Conservation (phyloP, 2,329 filamentous ascomycete species). For the Aspergillus arachidicola region DNA sequence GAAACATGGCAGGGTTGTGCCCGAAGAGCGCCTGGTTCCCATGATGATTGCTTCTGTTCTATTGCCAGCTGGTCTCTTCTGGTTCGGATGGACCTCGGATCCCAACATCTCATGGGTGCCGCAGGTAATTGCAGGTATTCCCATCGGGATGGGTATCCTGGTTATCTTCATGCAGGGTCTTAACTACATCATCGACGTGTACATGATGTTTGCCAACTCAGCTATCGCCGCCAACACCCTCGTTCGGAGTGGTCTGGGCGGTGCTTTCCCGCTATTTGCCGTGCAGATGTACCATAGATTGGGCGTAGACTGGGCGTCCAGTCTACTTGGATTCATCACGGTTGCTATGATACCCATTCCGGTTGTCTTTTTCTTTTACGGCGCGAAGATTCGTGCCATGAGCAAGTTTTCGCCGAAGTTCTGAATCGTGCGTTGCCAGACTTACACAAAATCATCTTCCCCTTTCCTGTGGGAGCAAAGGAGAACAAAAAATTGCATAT, state of each 20-base stretch:
- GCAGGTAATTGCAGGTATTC: conserved; percentile 46
- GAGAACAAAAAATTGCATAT: too few relatives aligned
- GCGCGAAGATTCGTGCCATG: conserved; percentile 45
- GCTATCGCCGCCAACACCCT: conserved; percentile 42
- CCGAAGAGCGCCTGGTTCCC: conserved; percentile 49
- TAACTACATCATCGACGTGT: conserved; percentile 46
- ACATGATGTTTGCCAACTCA: conserved; percentile 41
- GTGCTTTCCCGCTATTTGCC: conserved; percentile 34
- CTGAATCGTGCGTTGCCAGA: conserved; percentile 6
- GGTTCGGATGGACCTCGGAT: conserved; percentile 52
- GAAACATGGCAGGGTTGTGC: conserved; percentile 38
- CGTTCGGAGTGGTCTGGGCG: conserved; percentile 36
- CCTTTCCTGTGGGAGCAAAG: neutral
- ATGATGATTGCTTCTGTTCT: conserved; percentile 48
- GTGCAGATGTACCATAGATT: conserved; percentile 39
- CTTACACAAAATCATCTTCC: neutral
- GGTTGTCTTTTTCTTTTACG: conserved; percentile 51
- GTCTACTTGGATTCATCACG: conserved; percentile 39
- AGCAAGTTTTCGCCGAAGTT: conserved; percentile 44
- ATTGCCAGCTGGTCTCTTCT: conserved; percentile 50
- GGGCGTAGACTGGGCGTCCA: conserved; percentile 41
- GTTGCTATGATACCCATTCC: conserved; percentile 49
- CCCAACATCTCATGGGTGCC: conserved; percentile 47
- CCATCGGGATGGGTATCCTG: conserved; percentile 45
- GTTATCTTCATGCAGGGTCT: conserved; percentile 46